phyloP scores from a whole-genome alignment of 805 yeast genomes.

The Candida corydali region DNA sequence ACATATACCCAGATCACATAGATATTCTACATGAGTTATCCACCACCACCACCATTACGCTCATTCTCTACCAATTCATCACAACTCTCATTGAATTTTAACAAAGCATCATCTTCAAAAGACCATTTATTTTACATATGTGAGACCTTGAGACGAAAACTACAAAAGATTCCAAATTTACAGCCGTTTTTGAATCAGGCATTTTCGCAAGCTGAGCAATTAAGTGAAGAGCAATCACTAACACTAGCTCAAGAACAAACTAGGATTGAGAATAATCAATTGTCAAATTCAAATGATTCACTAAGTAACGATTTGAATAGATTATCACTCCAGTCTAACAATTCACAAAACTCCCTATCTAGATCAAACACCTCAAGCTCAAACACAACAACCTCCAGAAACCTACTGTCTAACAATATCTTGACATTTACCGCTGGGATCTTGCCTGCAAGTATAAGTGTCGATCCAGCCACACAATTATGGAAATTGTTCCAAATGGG shows the following conservation, averaged over 20 bases:
- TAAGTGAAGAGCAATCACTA: conserved; percentile 70
- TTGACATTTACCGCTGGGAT: conserved; percentile 74
- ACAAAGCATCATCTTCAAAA: conserved; percentile 54
- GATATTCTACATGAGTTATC: conserved; percentile 12
- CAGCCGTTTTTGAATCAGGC: conserved; percentile 65
- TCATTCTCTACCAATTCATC: conserved; percentile 25
- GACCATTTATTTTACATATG: conserved; percentile 74
- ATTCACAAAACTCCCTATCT: conserved; percentile 25
- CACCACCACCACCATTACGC: conserved; percentile 23
- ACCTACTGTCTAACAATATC: conserved; percentile 29
- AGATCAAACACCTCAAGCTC: conserved; percentile 1
- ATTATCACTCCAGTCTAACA: conserved; percentile 27
- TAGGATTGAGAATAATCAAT: neutral
- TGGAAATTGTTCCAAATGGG: conserved; percentile 91
- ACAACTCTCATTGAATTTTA: conserved; percentile 44
- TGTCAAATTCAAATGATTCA: neutral
- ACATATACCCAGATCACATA: no score
- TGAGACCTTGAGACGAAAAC: conserved; percentile 47
- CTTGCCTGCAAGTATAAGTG: conserved; percentile 64
- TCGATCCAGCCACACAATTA: conserved; percentile 90
- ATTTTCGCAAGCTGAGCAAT: conserved; percentile 58
- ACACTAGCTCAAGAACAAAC: conserved; percentile 36
- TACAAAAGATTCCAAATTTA: conserved; percentile 62
- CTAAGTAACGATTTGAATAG: conserved; percentile 13
- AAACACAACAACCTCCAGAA: neutral